phyloP scores from a whole-genome alignment of 768 basidiomycete genomes.

The Butyriboletus loyo region DNA sequence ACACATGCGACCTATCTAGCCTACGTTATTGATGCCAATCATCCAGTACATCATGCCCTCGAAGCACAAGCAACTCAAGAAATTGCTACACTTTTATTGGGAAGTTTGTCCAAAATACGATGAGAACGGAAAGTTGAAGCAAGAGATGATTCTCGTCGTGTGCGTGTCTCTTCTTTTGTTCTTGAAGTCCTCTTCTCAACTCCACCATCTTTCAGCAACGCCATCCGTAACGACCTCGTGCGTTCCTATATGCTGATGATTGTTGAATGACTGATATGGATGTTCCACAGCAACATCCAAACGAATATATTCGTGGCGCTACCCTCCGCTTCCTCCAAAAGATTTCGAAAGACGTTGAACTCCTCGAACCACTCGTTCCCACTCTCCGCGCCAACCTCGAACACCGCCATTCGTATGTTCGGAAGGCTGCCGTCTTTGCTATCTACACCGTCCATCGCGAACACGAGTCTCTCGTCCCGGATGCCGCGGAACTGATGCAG shows the following conservation, averaged over 20 bases:
- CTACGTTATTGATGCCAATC: slow-evolving; percentile 93
- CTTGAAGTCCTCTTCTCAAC: slow-evolving; percentile 6
- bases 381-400: slow-evolving; percentile 92
- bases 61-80: slow-evolving; percentile 95
- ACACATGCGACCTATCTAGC: slow-evolving; percentile 42
- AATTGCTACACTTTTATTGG: slow-evolving; percentile 93
- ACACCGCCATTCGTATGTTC: slow-evolving; percentile 95
- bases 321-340: slow-evolving; percentile 96
- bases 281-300: slow-evolving; percentile 84
- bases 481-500: slow-evolving; percentile 92
- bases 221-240: slow-evolving; percentile 95
- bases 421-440: slow-evolving; percentile 98
- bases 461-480: slow-evolving; percentile 92
- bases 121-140: slow-evolving; percentile 95
- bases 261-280: background rate
- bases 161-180: slow-evolving; percentile 41
- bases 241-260: slow-evolving; percentile 27
- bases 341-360: slow-evolving; percentile 86
- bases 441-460: slow-evolving; percentile 92
- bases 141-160: slow-evolving; percentile 99
- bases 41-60: slow-evolving; percentile 98
- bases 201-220: slow-evolving; percentile 57
- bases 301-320: slow-evolving; percentile 99
- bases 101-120: slow-evolving; percentile 98
- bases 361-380: slow-evolving; percentile 94